phyloP scores from a whole-genome alignment of 352 stramenopile species.

The Globisporangium irregulare region DNA sequence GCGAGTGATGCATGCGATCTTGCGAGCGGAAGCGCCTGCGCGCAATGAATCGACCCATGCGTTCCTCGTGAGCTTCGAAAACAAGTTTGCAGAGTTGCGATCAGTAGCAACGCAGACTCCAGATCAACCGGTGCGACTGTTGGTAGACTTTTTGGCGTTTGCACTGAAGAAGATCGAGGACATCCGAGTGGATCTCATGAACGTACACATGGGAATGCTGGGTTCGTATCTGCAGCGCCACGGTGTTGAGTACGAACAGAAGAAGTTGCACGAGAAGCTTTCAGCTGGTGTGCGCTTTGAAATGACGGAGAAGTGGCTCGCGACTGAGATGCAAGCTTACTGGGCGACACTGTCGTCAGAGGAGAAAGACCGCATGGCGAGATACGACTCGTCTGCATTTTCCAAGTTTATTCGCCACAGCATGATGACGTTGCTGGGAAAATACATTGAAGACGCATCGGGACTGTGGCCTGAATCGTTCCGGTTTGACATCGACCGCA shows the following conservation, averaged over 20 bases:
- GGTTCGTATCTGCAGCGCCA: conserved; percentile 53
- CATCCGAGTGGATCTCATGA: conserved; percentile 57
- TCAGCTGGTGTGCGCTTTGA: conserved; percentile 24
- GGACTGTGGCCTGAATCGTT: conserved; percentile 70
- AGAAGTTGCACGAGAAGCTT: conserved; percentile 39
- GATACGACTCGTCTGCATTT: conserved; percentile 35
- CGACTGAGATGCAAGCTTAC: conserved; percentile 31
- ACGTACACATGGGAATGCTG: conserved; percentile 53
- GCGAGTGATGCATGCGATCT: conserved; percentile 43
- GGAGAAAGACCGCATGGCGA: conserved; percentile 24
- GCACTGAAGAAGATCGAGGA: conserved; percentile 62
- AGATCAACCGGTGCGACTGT: conserved; percentile 21
- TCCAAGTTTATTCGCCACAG: conserved; percentile 40
- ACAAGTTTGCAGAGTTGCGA: conserved; percentile 22
- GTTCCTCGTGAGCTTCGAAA: conserved; percentile 34
- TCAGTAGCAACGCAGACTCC: conserved; percentile 12
- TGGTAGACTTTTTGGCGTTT: conserved; percentile 70
- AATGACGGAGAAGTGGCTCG: conserved; percentile 52
- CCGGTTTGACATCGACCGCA: conserved; percentile 45
- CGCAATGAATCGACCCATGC: conserved; percentile 38
- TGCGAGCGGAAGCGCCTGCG: conserved; percentile 46
- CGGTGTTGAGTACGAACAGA: conserved; percentile 63
- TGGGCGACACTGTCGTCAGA: conserved; percentile 22
- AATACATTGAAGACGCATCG: conserved; percentile 43
- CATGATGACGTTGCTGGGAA: conserved; percentile 47